phyloP scores from a whole-genome alignment of 2,329 filamentous ascomycete genomes.

The Cercospora zeina region DNA sequence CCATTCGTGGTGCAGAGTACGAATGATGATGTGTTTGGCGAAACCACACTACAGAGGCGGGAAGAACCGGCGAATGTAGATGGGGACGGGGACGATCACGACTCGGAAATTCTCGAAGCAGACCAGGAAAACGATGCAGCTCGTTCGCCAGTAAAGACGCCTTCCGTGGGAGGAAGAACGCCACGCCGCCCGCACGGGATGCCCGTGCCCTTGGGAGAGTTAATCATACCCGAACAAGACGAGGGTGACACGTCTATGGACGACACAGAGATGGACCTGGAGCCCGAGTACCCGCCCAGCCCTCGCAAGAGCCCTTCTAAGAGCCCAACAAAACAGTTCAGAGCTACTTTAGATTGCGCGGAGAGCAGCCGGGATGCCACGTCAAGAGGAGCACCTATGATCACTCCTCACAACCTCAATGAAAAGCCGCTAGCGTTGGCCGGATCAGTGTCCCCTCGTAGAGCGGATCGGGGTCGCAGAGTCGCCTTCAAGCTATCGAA shows the following conservation, averaged over 20 bases:
- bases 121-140: constrained; percentile 55
- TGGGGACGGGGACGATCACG: constrained; percentile 33
- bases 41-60: constrained; percentile 6
- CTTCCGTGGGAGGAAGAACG: constrained; percentile 37
- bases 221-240: constrained; percentile 35
- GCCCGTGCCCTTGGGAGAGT: constrained; percentile 37
- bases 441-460: constrained; percentile 35
- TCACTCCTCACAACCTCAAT: constrained; percentile 34
- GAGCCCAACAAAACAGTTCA: constrained; percentile 29
- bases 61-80: neutral
- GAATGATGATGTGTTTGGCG: constrained; percentile 31
- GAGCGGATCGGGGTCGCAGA: constrained; percentile 16
- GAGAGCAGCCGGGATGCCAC: constrained; percentile 35
- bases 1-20: constrained; percentile 33
- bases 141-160: constrained; percentile 43
- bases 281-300: constrained; percentile 42
- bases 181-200: constrained; percentile 36
- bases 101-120: constrained; percentile 41
- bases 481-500: constrained; percentile 7
- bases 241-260: constrained; percentile 26
- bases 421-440: constrained; percentile 33
- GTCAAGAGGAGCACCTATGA: constrained; percentile 26
- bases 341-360: constrained; percentile 15
- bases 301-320: constrained; percentile 40
- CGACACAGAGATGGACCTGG: constrained; percentile 29